These are phyloP conservation scores for Fusarium mexicanum DNA, from an alignment of 2,329 filamentous ascomycete species.

Conservation along the genomic window DNA sequence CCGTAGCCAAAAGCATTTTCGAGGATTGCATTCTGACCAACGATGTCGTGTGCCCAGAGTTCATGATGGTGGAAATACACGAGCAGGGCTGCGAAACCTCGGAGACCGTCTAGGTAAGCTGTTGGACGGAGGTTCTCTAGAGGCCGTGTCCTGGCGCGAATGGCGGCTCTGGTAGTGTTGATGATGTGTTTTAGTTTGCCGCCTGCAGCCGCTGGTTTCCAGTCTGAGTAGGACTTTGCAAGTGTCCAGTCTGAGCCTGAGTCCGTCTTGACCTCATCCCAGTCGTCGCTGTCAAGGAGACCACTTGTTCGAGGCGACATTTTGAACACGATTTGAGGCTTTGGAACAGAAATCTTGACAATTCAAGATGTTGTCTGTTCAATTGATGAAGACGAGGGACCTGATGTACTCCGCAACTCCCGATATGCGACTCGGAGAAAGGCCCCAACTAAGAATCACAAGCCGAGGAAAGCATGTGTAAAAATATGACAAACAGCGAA, in stretches of 20 bases:
- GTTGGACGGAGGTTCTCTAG: constrained; percentile 55
- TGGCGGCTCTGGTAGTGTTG: constrained; percentile 12
- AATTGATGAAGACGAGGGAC: constrained; percentile 1
- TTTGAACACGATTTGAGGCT: background rate
- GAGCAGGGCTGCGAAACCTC: constrained; percentile 73
- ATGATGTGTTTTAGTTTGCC: constrained; percentile 10
- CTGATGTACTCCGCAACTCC: constrained; percentile 5
- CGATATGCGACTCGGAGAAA: background rate
- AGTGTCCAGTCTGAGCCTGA: constrained; percentile 33
- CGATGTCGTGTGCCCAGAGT: constrained; percentile 63
- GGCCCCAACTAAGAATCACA: background rate
- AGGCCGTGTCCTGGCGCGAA: constrained; percentile 27
- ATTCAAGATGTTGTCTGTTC: background rate
- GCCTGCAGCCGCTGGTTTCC: constrained; percentile 42
- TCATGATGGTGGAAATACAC: constrained; percentile 72
- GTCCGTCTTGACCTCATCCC: constrained; percentile 46
- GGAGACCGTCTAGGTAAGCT: constrained; percentile 69
- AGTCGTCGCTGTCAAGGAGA: constrained; percentile 48
- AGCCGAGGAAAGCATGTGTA: constrained; percentile 37
- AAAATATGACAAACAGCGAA: background rate
- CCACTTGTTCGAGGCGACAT: constrained; percentile 47
- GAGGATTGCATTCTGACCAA: constrained; percentile 51
- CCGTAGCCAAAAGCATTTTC: constrained; percentile 64
- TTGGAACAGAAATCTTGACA: background rate
- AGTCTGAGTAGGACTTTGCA: constrained; percentile 32